phyloP scores from a whole-genome alignment of 306 rosid species.

The Casuarina glauca region DNA sequence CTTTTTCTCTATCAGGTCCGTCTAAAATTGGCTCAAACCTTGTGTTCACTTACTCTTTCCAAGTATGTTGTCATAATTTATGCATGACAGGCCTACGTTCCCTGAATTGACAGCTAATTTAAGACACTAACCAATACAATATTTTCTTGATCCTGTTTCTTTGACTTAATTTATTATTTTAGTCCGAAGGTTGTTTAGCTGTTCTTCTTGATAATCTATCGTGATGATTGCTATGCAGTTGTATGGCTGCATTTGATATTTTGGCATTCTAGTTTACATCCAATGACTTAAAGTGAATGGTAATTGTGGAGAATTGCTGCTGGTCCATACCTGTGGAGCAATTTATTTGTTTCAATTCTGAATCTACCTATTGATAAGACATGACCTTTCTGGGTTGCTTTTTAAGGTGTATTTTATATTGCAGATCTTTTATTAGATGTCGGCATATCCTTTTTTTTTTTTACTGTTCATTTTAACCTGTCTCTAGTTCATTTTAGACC shows the following conservation, averaged over 20 bases:
- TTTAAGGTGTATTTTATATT: conserved; percentile 4
- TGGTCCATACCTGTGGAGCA: neutral
- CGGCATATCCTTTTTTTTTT: neutral
- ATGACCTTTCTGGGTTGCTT: neutral
- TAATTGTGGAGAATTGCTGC: conserved; percentile 1
- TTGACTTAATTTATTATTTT: neutral
- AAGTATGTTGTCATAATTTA: neutral
- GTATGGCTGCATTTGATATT: neutral
- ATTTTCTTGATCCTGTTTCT: neutral
- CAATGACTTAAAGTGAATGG: neutral
- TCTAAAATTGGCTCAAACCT: conserved; percentile 8
- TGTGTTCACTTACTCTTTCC: neutral
- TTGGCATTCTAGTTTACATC: neutral
- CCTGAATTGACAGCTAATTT: neutral
- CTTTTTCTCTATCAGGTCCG: conserved; percentile 93
- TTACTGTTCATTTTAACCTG: conserved; percentile 13
- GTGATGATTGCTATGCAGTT: neutral
- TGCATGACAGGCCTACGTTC: neutral
- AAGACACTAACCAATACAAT: neutral
- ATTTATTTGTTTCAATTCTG: neutral
- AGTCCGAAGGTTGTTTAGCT: neutral
- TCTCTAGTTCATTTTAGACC: conserved; percentile 50
- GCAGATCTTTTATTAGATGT: conserved; percentile 12
- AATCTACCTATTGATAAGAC: conserved; percentile 8
- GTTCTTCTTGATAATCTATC: neutral